Evolutionary conservation across 83 land plant species (phyloP).

Genomic region (Thuja plicata): DNA sequence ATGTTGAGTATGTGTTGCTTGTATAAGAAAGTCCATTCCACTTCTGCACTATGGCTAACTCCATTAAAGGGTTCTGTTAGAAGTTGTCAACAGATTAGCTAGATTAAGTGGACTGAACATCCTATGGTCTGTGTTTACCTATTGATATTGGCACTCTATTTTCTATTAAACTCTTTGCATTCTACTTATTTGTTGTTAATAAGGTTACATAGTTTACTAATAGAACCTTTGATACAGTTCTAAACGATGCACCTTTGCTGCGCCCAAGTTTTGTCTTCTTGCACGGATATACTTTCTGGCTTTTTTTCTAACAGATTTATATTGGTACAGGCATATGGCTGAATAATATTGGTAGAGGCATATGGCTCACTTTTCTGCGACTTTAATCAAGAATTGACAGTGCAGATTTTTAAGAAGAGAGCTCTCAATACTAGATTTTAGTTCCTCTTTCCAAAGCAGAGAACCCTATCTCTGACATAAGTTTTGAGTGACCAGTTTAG

Average conservation of each 20-base stretch:
- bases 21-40: not conserved
- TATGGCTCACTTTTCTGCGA: conserved; percentile 18
- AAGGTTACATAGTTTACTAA: not conserved
- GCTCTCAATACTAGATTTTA: conserved; percentile 5
- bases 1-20: not conserved
- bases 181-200: not conserved
- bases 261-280: conserved; percentile 10
- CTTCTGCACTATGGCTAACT: not conserved
- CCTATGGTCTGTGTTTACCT: not conserved
- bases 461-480: conserved; percentile 6
- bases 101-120: not conserved
- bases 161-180: not conserved
- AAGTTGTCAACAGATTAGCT: conserved; percentile 4
- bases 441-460: conserved; percentile 10
- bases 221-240: conserved; percentile 3
- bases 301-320: conserved; percentile 14
- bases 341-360: conserved; percentile 17
- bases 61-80: not conserved
- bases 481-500: conserved; percentile 6
- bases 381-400: conserved; percentile 20
- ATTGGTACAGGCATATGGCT: conserved; percentile 18
- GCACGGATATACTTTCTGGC: not conserved
- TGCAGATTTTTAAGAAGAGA: conserved; percentile 14
- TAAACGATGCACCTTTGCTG: not conserved
- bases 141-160: not conserved